Conservation (phyloP, 441 rosid genomes). For the Gossypium davidsonii region DNA sequence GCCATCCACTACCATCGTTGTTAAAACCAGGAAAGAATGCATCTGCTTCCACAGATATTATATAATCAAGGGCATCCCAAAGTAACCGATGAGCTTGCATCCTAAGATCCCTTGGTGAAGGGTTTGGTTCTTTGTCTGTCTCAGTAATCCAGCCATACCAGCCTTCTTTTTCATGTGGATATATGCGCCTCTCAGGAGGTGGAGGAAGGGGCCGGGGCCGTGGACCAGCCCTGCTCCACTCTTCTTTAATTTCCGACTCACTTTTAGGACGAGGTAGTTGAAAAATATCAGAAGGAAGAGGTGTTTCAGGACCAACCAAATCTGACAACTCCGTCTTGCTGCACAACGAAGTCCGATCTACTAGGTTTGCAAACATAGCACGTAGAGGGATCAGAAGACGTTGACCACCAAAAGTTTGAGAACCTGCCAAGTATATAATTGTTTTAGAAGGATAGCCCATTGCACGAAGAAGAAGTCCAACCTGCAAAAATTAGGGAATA, state of each 20-base stretch:
- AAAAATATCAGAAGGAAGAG: conserved; percentile 47
- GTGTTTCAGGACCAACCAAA: conserved; percentile 77
- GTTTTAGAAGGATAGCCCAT: conserved; percentile 85
- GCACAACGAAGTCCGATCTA: conserved; percentile 75
- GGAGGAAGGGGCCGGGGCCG: conserved; percentile 99
- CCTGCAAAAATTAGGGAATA: conserved; percentile 45
- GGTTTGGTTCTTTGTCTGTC: conserved; percentile 71
- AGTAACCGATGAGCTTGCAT: conserved; percentile 82
- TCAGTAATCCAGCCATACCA: conserved; percentile 98
- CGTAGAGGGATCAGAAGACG: conserved; percentile 86
- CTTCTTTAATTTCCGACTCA: conserved; percentile 64
- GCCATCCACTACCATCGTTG: conserved; percentile 83
- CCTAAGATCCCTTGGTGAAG: conserved; percentile 67
- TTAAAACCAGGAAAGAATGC: conserved; percentile 86
- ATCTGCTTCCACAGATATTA: conserved; percentile 85
- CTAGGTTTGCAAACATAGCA: conserved; percentile 76
- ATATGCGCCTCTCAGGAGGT: conserved; percentile 90
- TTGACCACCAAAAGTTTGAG: conserved; percentile 94
- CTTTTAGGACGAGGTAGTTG: conserved; percentile 52
- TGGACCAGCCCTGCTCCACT: conserved; percentile 93
- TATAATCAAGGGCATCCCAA: conserved; percentile 96
- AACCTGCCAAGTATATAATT: conserved; percentile 85
- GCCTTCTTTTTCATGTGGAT: conserved; percentile 94
- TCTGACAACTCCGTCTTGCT: conserved; percentile 65
- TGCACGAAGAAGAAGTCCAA: conserved; percentile 85